These are phyloP conservation scores for Cucumis cinereus DNA, from an alignment of 306 rosid genomes.

Conservation along the genomic window DNA sequence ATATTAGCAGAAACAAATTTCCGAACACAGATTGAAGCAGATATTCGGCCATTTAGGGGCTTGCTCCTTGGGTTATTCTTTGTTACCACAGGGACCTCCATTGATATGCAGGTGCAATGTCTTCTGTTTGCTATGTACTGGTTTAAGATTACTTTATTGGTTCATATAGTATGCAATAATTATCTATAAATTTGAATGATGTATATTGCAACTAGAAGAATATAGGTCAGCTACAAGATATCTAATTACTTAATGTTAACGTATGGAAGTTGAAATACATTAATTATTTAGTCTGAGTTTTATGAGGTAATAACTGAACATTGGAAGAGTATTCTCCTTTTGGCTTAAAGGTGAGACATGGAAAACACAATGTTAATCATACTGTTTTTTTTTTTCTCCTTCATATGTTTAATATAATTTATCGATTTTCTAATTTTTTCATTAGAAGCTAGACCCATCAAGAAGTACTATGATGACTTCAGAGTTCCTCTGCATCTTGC, in stretches of 20 bases:
- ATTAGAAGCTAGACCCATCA: background rate
- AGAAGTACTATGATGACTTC: background rate
- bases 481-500: background rate
- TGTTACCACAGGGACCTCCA: constrained; percentile 79
- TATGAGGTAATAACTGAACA: background rate
- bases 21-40: constrained; percentile 99
- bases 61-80: constrained; percentile 93
- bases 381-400: background rate
- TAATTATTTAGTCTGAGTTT: background rate
- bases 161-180: background rate
- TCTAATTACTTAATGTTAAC: background rate
- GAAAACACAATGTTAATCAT: background rate
- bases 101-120: constrained; percentile 66
- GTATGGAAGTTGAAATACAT: background rate
- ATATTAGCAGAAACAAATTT: constrained; percentile 95
- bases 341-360: background rate
- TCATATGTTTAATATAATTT: background rate
- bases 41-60: constrained; percentile 97
- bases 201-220: background rate
- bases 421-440: background rate
- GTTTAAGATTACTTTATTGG: background rate
- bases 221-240: background rate
- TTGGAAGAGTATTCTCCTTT: background rate
- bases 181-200: background rate
- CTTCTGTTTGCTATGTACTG: constrained; percentile 1